phyloP scores from a whole-genome alignment of 495 filamentous ascomycete genomes.

The Xylaria sp. region DNA sequence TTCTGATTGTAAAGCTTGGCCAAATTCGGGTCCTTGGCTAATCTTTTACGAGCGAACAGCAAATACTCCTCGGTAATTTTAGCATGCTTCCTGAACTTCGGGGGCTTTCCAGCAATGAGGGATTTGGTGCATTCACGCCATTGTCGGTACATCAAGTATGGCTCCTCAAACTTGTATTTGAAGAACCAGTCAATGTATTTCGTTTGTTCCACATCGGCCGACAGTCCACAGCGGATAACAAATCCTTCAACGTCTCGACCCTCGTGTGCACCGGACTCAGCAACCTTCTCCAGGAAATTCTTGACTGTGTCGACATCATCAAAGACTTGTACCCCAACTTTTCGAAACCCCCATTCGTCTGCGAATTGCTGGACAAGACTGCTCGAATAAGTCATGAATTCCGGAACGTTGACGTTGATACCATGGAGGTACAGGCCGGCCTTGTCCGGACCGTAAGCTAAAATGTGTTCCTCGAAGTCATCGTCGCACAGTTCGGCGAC shows the following conservation, averaged over 20 bases:
- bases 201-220: slow-evolving; percentile 40
- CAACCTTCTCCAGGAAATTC: slow-evolving; percentile 79
- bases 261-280: slow-evolving; percentile 84
- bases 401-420: slow-evolving; percentile 90
- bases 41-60: slow-evolving; percentile 73
- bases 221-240: slow-evolving; percentile 86
- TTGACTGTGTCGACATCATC: slow-evolving; percentile 76
- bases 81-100: slow-evolving; percentile 82
- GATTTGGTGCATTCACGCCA: slow-evolving; percentile 98
- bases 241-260: slow-evolving; percentile 96
- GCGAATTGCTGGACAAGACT: slow-evolving; percentile 85
- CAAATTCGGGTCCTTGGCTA: slow-evolving; percentile 69
- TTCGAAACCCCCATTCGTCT: slow-evolving; percentile 91
- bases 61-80: slow-evolving; percentile 93
- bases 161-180: slow-evolving; percentile 99
- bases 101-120: slow-evolving; percentile 75
- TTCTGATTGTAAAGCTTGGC: slow-evolving; percentile 76
- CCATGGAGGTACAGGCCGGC: slow-evolving; percentile 95
- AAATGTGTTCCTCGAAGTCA: slow-evolving; percentile 93
- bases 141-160: slow-evolving; percentile 96
- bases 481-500: slow-evolving; percentile 98
- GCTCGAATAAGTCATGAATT: slow-evolving; percentile 84
- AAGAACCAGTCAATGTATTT: slow-evolving; percentile 92
- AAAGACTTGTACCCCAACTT: slow-evolving; percentile 79
- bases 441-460: slow-evolving; percentile 83